Percentiles rank a stretch among this genome's conserved stretches.
These are phyloP conservation scores for Leccinum boreale DNA, from an alignment of 768 basidiomycete species.

Conservation along the genomic window DNA sequence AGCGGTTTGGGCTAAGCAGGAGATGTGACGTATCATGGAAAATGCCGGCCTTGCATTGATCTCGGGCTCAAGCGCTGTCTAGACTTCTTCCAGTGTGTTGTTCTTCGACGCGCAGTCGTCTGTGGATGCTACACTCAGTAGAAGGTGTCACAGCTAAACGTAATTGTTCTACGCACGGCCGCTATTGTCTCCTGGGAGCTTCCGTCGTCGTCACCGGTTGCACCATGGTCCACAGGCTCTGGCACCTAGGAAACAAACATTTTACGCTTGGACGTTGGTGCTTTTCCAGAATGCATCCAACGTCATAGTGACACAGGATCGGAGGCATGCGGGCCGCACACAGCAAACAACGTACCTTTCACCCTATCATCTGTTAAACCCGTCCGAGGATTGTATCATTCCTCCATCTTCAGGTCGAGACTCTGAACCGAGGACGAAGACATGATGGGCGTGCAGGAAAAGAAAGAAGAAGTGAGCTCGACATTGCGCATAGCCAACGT, in stretches of 20 bases:
- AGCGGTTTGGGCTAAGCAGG: no score
- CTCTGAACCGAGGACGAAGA: neutral
- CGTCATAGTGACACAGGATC: no score
- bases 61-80: slow-evolving; percentile 6
- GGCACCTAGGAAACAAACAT: no score
- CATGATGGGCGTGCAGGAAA: neutral
- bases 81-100: neutral
- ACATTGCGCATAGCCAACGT: neutral
- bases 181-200: neutral
- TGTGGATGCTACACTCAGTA: neutral
- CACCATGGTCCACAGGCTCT: neutral
- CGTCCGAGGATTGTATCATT: no score
- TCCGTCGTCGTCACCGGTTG: neutral
- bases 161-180: neutral
- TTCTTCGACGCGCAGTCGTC: neutral
- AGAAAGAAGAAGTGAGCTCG: neutral
- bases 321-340: no score
- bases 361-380: no score
- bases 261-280: no score
- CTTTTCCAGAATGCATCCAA: no score
- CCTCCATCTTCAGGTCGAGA: no score
- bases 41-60: slow-evolving; percentile 23
- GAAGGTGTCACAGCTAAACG: neutral
- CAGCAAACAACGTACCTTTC: no score
- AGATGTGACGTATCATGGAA: slow-evolving; percentile 1